Evolutionary conservation across 257 asterid genomes (phyloP).

Genomic region (Ajuga chamaepitys): DNA sequence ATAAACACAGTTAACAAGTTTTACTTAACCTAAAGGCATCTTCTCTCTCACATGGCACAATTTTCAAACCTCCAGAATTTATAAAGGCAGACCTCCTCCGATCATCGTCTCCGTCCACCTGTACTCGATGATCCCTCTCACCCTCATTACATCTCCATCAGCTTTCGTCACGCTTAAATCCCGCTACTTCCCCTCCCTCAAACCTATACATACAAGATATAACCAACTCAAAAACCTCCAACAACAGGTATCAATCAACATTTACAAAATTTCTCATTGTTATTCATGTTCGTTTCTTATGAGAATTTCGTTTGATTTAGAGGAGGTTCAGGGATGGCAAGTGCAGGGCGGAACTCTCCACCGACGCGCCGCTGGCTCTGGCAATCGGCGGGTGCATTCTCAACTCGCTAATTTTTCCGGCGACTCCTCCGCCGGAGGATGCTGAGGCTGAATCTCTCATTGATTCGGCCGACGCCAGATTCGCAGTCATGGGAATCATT

Average conservation of each 20-base stretch:
- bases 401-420: slow-evolving; percentile 64
- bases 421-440: slow-evolving; percentile 48
- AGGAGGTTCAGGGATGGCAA: slow-evolving; percentile 44
- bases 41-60: slow-evolving; percentile 15
- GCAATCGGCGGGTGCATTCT: slow-evolving; percentile 89
- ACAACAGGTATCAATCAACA: slow-evolving; percentile 25
- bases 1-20: too few species aligned
- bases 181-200: slow-evolving; percentile 19
- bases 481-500: slow-evolving; percentile 93
- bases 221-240: slow-evolving; percentile 24
- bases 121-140: slow-evolving; percentile 41
- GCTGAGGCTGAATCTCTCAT: slow-evolving; percentile 57
- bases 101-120: slow-evolving; percentile 18
- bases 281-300: not conserved
- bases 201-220: slow-evolving; percentile 22
- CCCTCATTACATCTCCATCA: slow-evolving; percentile 30
- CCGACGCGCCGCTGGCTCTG: slow-evolving; percentile 65
- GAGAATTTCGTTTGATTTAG: slow-evolving; percentile 19
- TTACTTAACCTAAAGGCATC: not conserved
- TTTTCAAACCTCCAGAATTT: slow-evolving; percentile 3
- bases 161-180: slow-evolving; percentile 29
- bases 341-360: slow-evolving; percentile 73
- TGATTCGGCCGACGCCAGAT: slow-evolving; percentile 77
- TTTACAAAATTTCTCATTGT: not conserved
- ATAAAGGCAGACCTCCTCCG: not conserved